Evolutionary conservation across 208 protist genomes (phyloP), one percentile per base, ranked within the genome.

Genomic region (Acanthamoeba sp.): DNA sequence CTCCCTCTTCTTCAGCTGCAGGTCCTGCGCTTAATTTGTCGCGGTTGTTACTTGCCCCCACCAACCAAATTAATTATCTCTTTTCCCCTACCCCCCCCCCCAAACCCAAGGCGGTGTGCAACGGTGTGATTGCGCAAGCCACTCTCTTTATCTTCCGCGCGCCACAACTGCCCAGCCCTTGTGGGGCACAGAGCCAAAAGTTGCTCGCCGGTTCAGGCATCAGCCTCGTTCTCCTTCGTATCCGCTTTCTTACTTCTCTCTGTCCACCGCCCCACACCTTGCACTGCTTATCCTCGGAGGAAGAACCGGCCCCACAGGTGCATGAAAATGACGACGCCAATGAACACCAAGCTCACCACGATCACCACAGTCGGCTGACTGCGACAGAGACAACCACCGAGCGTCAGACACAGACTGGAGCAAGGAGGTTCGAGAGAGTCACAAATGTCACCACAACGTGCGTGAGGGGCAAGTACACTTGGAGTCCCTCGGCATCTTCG

Each of bases 251-350:
- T 73, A 29, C 64, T n/a, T n/a, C n/a, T n/a, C n/a, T n/a, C n/a
- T n/a, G n/a, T n/a, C n/a, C n/a, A n/a, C n/a, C n/a, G n/a, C n/a
- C n/a, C n/a, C n/a, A n/a, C n/a, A n/a, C n/a, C 45, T 50, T 50
- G 45, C 55, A 18, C 55, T 62, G 71, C 10, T 80, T 34, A 80
- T 88, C 36, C 27, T 88, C 50, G 32, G 3, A 29, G 45, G 45
- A 52, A 45, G 80, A 88, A 88, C 7, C 36, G 27, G n/a, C 80
- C 80, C 80, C 80, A 88, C 27, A 88, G 80, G 50, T 88, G 80
- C 80, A 88, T 45, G 42, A 88, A 62, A 24, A 88, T 29, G 10
- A 88, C 80, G 32, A 48, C 20, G n/a, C 40, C 80, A 57, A 88
- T 88, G 80, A 62, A 88, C 32, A 29, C 80, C 27, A 80, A 24